Conservation (phyloP, 176 grass and related monocot genomes). For the Oryza punctata region DNA sequence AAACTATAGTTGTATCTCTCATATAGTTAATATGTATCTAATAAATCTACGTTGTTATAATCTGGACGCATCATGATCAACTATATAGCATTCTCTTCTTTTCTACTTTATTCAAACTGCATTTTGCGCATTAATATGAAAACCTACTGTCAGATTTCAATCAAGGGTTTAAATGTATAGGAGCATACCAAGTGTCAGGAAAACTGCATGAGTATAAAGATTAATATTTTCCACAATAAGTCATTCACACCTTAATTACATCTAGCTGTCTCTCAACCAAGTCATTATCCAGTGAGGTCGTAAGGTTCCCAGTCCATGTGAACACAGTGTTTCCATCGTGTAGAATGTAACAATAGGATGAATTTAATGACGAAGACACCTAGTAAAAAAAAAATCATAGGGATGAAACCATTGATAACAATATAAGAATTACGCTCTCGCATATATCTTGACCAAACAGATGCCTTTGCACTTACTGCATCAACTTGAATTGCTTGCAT, state of each 20-base stretch:
- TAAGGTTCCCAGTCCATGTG: slow-evolving; percentile 77
- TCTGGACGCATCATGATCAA: not conserved
- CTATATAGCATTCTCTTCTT: not conserved
- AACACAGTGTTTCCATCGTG: slow-evolving; percentile 81
- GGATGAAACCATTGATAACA: slow-evolving; percentile 33
- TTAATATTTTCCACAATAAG: slow-evolving; percentile 11
- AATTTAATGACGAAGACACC: slow-evolving; percentile 88
- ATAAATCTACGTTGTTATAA: not conserved
- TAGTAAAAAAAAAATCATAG: slow-evolving; percentile 40
- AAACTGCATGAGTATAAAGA: slow-evolving; percentile 5
- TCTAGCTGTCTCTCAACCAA: slow-evolving; percentile 93
- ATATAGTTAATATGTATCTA: not conserved
- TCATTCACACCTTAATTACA: slow-evolving; percentile 80
- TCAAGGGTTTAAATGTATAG: not conserved
- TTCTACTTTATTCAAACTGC: not conserved
- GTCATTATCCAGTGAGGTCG: slow-evolving; percentile 77
- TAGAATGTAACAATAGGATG: slow-evolving; percentile 89
- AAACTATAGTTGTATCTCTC: not conserved
- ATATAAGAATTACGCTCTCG: slow-evolving; percentile 17
- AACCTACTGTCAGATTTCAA: not conserved
- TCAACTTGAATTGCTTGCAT: slow-evolving; percentile 99
- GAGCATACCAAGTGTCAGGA: not conserved
- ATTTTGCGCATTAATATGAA: slow-evolving; percentile 12
- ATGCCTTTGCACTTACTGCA: slow-evolving; percentile 51
- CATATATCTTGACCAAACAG: slow-evolving; percentile 19